Evolutionary conservation across 768 basidiomycete genomes (phyloP).

Genomic region (Pleurotus sapidus): DNA sequence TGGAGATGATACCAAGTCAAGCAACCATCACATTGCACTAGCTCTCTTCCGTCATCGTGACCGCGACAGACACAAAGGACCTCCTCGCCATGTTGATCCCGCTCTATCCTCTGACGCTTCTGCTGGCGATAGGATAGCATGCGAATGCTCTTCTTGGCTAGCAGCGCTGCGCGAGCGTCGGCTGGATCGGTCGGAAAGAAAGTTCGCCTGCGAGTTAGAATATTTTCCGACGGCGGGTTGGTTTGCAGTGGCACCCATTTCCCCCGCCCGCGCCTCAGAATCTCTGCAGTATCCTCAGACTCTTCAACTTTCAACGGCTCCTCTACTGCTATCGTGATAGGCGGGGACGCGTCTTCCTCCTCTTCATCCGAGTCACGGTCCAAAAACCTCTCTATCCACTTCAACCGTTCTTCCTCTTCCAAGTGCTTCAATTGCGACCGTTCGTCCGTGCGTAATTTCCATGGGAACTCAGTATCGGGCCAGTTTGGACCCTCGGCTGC

Average conservation of each 20-base stretch:
- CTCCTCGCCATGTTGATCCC: constrained; percentile 44
- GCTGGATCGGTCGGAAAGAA: constrained; percentile 66
- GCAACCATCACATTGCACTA: constrained; percentile 83
- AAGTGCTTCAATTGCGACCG: constrained; percentile 47
- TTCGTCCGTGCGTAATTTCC: constrained; percentile 62
- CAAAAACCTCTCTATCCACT: constrained; percentile 68
- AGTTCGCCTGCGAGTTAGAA: constrained; percentile 24
- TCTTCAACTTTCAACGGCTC: constrained; percentile 28
- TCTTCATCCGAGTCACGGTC: constrained; percentile 70
- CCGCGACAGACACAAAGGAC: constrained; percentile 66
- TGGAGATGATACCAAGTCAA: constrained; percentile 79
- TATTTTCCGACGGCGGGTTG: constrained; percentile 26
- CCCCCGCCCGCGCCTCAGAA: constrained; percentile 43
- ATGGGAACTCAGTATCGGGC: constrained; percentile 79
- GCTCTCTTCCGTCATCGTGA: constrained; percentile 65
- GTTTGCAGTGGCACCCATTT: constrained; percentile 58
- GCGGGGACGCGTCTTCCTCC: constrained; percentile 34
- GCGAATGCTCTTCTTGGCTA: constrained; percentile 70
- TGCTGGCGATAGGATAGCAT: constrained; percentile 54
- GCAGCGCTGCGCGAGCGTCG: constrained; percentile 70
- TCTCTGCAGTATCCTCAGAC: constrained; percentile 21
- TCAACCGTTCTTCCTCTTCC: constrained; percentile 58
- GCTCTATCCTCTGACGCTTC: constrained; percentile 30
- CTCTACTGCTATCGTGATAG: constrained; percentile 19
- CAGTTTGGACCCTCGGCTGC: constrained; percentile 59